A percentile compares a stretch with the other conserved stretches of the same genome.
Conservation (phyloP, 1,139 yeast species). For the Hansenula sp. region DNA sequence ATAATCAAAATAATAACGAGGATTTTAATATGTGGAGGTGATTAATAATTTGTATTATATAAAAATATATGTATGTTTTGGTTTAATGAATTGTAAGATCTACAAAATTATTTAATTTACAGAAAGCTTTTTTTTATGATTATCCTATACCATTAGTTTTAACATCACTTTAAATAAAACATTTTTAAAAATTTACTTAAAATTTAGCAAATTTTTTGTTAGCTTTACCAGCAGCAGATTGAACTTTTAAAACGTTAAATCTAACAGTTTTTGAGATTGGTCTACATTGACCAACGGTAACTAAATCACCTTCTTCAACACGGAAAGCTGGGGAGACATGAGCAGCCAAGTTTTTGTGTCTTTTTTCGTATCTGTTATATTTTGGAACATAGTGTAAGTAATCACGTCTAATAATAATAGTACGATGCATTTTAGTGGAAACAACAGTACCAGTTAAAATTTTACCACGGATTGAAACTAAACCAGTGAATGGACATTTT, state of each 20-base stretch:
- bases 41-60: not conserved
- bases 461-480: slow-evolving; percentile 98
- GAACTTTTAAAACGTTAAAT: slow-evolving; percentile 98
- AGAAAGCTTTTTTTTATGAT: not conserved
- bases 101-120: not conserved
- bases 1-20: not conserved
- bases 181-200: slow-evolving; percentile 40
- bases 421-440: slow-evolving; percentile 99
- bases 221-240: slow-evolving; percentile 83
- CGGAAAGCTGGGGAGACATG: slow-evolving; percentile 99
- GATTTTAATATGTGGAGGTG: slow-evolving; percentile 1
- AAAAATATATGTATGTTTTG: not conserved
- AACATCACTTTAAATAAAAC: slow-evolving; percentile 3
- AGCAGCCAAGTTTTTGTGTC: slow-evolving; percentile 99
- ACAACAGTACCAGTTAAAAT: slow-evolving; percentile 98
- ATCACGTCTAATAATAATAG: slow-evolving; percentile 99
- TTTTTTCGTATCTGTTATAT: slow-evolving; percentile 99
- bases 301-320: slow-evolving; percentile 98
- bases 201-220: slow-evolving; percentile 94
- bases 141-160: slow-evolving; percentile 4
- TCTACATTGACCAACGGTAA: slow-evolving; percentile 99
- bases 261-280: slow-evolving; percentile 99
- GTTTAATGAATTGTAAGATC: not conserved
- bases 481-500: slow-evolving; percentile 99
- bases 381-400: slow-evolving; percentile 99